Percentiles rank a stretch among this genome's conserved stretches.
Conservation (phyloP, 2,329 filamentous ascomycete genomes). For the Annulohypoxylon truncatum region DNA sequence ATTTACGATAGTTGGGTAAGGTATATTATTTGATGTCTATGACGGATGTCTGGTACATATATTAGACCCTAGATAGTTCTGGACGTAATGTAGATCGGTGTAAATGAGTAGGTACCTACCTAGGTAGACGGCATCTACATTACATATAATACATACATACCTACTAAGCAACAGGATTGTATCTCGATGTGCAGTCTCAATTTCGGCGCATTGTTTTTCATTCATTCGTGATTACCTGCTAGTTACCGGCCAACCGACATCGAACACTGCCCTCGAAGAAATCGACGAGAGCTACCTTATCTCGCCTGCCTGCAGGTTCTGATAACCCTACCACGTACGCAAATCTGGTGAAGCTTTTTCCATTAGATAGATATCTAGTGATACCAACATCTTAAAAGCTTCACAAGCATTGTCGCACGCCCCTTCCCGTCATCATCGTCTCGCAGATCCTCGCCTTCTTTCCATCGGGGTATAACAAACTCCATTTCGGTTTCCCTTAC, state of each 20-base stretch:
- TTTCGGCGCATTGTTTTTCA: conserved; percentile 1
- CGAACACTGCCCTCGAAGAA: neutral
- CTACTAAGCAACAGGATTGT: neutral
- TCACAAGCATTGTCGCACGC: neutral
- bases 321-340: neutral
- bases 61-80: neutral
- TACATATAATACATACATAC: neutral
- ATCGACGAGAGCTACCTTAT: neutral
- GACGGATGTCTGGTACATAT: conserved; percentile 1
- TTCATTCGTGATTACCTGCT: conserved; percentile 15
- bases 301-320: neutral
- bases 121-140: neutral
- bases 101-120: neutral
- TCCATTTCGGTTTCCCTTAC: conserved; percentile 33
- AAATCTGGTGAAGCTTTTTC: neutral
- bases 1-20: neutral
- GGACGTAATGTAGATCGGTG: neutral
- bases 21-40: neutral
- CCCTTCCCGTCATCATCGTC: neutral
- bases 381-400: neutral
- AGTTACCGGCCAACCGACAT: conserved; percentile 6
- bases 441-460: neutral
- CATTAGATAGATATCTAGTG: neutral
- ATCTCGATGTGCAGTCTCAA: neutral
- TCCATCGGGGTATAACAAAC: conserved; percentile 41